These are phyloP conservation scores for Skeletonema costatum DNA, from an alignment of 108 stramenopile species.

Conservation along the genomic window DNA sequence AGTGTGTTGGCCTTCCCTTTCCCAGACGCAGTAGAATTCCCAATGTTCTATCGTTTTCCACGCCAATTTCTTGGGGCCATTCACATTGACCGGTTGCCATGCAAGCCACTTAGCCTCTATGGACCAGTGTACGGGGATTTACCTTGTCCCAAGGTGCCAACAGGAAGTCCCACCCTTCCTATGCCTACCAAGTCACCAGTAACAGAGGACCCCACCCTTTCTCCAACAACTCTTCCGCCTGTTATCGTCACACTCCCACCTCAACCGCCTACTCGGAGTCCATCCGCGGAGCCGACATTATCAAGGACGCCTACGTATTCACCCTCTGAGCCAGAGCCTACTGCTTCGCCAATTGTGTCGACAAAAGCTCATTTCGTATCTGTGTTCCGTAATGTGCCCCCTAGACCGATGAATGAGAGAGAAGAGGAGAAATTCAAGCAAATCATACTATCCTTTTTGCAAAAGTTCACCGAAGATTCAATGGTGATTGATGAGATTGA, in stretches of 20 bases:
- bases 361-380: constrained; percentile 12
- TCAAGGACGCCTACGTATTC: constrained; percentile 7
- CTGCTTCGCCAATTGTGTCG: constrained; percentile 21
- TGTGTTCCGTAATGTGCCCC: constrained; percentile 13
- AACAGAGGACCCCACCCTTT: not conserved
- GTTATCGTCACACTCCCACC: not conserved
- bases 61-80: not conserved
- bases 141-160: constrained; percentile 1
- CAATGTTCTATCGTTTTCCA: not conserved
- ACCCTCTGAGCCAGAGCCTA: constrained; percentile 12
- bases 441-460: not conserved
- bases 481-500: constrained; percentile 18
- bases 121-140: not conserved
- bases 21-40: not conserved
- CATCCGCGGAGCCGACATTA: not conserved
- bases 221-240: not conserved
- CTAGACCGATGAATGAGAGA: constrained; percentile 12
- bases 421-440: constrained; percentile 7
- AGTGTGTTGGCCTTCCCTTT: not conserved
- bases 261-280: not conserved
- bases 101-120: not conserved
- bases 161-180: not conserved
- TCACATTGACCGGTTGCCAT: not conserved
- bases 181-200: constrained; percentile 1
- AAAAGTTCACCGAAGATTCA: not conserved